Evolutionary conservation across 192 early-diverging fungal species (phyloP).

Genomic region (Gaertneriomyces semiglobifer): DNA sequence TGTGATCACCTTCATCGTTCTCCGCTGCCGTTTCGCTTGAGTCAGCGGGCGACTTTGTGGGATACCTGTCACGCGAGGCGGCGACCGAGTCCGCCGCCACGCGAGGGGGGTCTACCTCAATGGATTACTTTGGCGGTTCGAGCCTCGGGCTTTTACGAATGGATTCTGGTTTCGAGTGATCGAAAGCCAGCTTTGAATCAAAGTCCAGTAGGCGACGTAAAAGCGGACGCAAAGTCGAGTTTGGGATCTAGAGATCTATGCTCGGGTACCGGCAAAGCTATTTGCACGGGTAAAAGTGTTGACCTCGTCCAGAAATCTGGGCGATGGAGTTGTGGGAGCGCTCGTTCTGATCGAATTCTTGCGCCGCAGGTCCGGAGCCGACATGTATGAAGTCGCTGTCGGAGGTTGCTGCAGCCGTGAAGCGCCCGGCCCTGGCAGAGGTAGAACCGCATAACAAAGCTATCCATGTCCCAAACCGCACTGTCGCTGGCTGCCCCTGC

Average conservation of each 20-base stretch:
- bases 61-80: too few relatives aligned
- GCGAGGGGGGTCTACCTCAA: not conserved
- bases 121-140: not conserved
- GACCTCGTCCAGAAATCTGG: not conserved
- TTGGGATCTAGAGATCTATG: not conserved
- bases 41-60: too few relatives aligned
- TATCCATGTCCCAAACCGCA: too few relatives aligned
- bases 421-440: too few relatives aligned
- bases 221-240: not conserved
- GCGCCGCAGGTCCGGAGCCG: not conserved
- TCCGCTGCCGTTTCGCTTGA: slow-evolving; percentile 10
- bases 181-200: not conserved
- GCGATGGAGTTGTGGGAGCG: slow-evolving; percentile 2
- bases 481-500: too few relatives aligned
- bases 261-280: not conserved
- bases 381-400: not conserved
- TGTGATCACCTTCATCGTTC: slow-evolving; percentile 2
- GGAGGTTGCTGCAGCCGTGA: not conserved
- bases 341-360: not conserved
- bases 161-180: too few relatives aligned
- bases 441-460: too few relatives aligned
- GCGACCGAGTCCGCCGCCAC: not conserved
- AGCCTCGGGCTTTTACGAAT: not conserved
- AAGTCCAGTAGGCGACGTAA: not conserved
- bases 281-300: not conserved